Conservation (phyloP, 2,329 filamentous ascomycete genomes). For the Aschersonia sp. region DNA sequence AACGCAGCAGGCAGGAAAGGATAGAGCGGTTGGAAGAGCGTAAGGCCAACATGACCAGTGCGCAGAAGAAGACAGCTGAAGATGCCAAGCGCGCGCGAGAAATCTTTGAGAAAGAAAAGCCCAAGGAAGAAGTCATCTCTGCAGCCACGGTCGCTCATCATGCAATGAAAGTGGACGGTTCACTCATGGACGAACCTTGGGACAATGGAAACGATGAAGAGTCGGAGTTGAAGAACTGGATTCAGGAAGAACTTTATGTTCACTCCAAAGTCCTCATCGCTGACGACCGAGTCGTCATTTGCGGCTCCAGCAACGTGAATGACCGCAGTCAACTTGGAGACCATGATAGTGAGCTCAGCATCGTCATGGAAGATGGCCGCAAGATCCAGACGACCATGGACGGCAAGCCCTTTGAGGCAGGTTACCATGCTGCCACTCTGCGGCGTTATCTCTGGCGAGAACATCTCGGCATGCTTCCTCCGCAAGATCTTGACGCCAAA, state of each 20-base stretch:
- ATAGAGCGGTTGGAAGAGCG: constrained; percentile 23
- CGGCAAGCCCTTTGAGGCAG: constrained; percentile 61
- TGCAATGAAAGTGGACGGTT: constrained; percentile 56
- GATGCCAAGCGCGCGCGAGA: constrained; percentile 31
- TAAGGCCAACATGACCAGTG: constrained; percentile 19
- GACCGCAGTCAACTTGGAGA: constrained; percentile 77
- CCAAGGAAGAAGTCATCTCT: constrained; percentile 21
- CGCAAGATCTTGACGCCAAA: constrained; percentile 54
- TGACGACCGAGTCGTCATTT: constrained; percentile 74
- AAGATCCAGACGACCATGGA: constrained; percentile 61
- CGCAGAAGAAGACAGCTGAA: constrained; percentile 20
- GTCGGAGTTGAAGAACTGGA: constrained; percentile 72
- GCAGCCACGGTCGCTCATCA: constrained; percentile 51
- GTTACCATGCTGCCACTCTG: constrained; percentile 70
- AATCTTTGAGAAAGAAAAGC: constrained; percentile 35
- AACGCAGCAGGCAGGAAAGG: constrained; percentile 15
- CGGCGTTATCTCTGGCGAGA: constrained; percentile 79
- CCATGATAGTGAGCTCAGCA: constrained; percentile 82
- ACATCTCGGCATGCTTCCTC: constrained; percentile 67
- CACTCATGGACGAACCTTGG: constrained; percentile 57
- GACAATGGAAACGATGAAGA: constrained; percentile 50
- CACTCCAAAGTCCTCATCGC: constrained; percentile 85
- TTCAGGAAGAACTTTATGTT: constrained; percentile 93
- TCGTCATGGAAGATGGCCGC: constrained; percentile 77
- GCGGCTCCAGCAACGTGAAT: constrained; percentile 82